A percentile compares a stretch with the other conserved stretches of the same genome.
These are phyloP conservation scores for Haematococcus sp. DNA, from an alignment of 139 green algal genomes.

Conservation along the genomic window DNA sequence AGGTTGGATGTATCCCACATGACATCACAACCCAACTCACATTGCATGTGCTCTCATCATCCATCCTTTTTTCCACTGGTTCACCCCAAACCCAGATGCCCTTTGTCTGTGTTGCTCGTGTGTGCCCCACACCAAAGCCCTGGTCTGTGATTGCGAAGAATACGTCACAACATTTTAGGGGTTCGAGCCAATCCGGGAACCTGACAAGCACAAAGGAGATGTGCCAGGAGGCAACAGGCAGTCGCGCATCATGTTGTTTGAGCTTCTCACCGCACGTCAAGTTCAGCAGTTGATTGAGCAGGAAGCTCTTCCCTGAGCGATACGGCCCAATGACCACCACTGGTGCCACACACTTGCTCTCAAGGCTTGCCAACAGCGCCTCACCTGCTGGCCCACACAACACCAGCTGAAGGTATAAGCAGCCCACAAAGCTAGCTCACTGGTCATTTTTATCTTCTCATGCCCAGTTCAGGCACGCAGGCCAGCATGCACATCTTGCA, in stretches of 20 bases:
- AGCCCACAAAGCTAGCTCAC: too few species aligned
- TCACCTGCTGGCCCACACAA: neutral
- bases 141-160: constrained; percentile 53
- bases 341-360: constrained; percentile 50
- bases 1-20: too few species aligned
- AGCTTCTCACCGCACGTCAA: constrained; percentile 71
- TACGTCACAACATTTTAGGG: too few species aligned
- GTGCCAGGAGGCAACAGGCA: too few species aligned
- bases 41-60: neutral
- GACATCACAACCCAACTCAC: too few species aligned
- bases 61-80: constrained; percentile 15
- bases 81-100: constrained; percentile 92
- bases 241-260: too few species aligned
- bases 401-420: too few species aligned
- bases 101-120: constrained; percentile 88
- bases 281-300: constrained; percentile 89
- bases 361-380: constrained; percentile 49
- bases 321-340: constrained; percentile 92
- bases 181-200: too few species aligned
- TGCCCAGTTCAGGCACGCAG: too few species aligned
- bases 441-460: too few species aligned
- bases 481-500: too few species aligned
- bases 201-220: too few species aligned
- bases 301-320: constrained; percentile 84
- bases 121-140: constrained; percentile 94